These are phyloP conservation scores for Diaporthe citriasiana DNA, from an alignment of 2,329 filamentous ascomycete species.

Conservation along the genomic window DNA sequence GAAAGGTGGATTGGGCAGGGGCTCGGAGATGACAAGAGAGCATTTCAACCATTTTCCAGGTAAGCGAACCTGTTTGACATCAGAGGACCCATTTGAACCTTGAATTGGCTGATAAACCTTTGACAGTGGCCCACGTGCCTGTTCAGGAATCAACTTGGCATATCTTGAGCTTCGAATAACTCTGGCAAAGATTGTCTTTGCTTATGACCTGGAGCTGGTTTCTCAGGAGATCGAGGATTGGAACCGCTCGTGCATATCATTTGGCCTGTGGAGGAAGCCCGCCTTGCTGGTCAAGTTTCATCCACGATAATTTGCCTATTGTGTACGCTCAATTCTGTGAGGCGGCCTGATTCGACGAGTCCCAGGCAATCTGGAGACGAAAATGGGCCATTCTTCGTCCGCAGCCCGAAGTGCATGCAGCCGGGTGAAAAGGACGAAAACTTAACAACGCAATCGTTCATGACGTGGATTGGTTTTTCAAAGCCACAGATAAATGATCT, in stretches of 20 bases:
- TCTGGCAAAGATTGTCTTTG: slow-evolving; percentile 49
- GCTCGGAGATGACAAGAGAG: slow-evolving; percentile 45
- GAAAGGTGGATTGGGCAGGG: slow-evolving; percentile 40
- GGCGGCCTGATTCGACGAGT: neutral
- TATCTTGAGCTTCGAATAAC: slow-evolving; percentile 50
- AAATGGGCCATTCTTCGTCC: neutral
- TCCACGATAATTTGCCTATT: neutral
- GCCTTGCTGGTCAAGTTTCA: slow-evolving; percentile 37
- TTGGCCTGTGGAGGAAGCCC: slow-evolving; percentile 38
- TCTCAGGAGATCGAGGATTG: slow-evolving; percentile 36
- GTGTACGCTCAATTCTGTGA: neutral
- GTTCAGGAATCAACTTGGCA: slow-evolving; percentile 45
- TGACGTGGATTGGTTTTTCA: too few species aligned
- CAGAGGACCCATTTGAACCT: too few species aligned
- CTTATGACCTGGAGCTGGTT: slow-evolving; percentile 46
- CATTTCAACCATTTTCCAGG: slow-evolving; percentile 50
- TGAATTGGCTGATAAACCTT: neutral
- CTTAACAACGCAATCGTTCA: neutral
- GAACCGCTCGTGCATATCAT: slow-evolving; percentile 28
- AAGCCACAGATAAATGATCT: too few species aligned
- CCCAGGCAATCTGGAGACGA: too few species aligned
- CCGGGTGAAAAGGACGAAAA: neutral
- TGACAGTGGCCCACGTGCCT: slow-evolving; percentile 36
- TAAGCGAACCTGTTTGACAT: neutral
- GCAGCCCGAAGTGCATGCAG: neutral